A percentile compares a stretch with the other conserved stretches of the same genome.
phyloP scores from a whole-genome alignment of 2,329 filamentous ascomycete genomes.

The Penicillium corylophilum region DNA sequence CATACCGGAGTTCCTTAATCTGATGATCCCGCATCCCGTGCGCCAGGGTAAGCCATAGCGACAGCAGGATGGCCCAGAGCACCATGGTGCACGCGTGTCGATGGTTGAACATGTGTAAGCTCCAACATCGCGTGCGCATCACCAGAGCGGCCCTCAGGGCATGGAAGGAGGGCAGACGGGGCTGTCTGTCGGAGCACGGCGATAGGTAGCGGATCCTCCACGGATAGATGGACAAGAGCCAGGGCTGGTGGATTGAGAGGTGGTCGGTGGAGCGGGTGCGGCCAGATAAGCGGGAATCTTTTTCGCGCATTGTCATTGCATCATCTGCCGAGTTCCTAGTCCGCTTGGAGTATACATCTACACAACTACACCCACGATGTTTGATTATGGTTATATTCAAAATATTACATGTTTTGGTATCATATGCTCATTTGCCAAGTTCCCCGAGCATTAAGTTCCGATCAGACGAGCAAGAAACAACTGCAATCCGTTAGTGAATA shows the following conservation, averaged over 20 bases:
- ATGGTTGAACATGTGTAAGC: constrained; percentile 36
- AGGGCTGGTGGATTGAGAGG: constrained; percentile 7
- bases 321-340: constrained; percentile 5
- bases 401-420: constrained; percentile 19
- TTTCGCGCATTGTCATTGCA: constrained; percentile 17
- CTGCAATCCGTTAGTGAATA: constrained; percentile 47
- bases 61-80: constrained; percentile 34
- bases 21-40: constrained; percentile 38
- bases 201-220: not conserved
- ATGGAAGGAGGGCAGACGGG: constrained; percentile 23
- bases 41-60: constrained; percentile 36
- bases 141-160: constrained; percentile 28
- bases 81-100: constrained; percentile 33
- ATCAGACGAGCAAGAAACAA: constrained; percentile 88
- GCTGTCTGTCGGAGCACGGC: constrained; percentile 34
- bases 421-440: constrained; percentile 59
- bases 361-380: not conserved
- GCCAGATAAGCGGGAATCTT: constrained; percentile 33
- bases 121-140: constrained; percentile 45
- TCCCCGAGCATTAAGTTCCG: constrained; percentile 81
- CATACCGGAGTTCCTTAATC: constrained; percentile 38
- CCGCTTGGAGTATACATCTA: not conserved
- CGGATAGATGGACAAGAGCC: not conserved
- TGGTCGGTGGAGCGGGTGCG: constrained; percentile 14
- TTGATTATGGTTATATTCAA: not conserved